Evolutionary conservation across 306 rosid species (phyloP).

Genomic region (Acacia crassicarpa): DNA sequence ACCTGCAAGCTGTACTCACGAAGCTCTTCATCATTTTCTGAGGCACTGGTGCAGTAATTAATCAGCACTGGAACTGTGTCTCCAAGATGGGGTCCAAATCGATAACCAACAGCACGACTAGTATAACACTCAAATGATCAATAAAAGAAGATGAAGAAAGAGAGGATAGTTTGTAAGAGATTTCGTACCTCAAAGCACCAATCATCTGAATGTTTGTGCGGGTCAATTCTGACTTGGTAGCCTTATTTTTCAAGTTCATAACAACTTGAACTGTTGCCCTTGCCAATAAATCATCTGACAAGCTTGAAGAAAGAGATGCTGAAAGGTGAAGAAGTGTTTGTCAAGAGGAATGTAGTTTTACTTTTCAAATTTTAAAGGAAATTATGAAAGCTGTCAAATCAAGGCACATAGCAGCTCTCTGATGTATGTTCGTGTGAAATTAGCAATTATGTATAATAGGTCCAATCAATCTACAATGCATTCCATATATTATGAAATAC

Average conservation of each 20-base stretch:
- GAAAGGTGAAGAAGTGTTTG: neutral
- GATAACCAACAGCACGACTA: slow-evolving; percentile 82
- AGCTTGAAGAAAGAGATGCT: slow-evolving; percentile 76
- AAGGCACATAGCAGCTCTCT: neutral
- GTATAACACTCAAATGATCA: slow-evolving; percentile 17
- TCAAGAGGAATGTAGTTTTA: neutral
- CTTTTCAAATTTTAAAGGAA: neutral
- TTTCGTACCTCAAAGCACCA: slow-evolving; percentile 70
- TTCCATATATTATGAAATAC: slow-evolving; percentile 1
- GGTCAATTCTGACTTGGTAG: slow-evolving; percentile 56
- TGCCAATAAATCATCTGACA: slow-evolving; percentile 74
- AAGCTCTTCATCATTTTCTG: slow-evolving; percentile 83
- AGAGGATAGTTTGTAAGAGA: neutral
- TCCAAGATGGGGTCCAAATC: slow-evolving; percentile 78
- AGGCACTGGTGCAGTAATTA: slow-evolving; percentile 70
- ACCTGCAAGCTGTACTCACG: slow-evolving; percentile 92
- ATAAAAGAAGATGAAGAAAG: neutral
- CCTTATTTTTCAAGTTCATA: slow-evolving; percentile 51
- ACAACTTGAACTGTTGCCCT: slow-evolving; percentile 67
- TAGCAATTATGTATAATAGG: neutral
- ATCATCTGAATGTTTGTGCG: slow-evolving; percentile 82
- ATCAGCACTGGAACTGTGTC: slow-evolving; percentile 77
- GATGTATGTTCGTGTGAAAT: slow-evolving; percentile 16
- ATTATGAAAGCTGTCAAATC: neutral
- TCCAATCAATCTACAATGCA: slow-evolving; percentile 15